Conservation (phyloP, 1,284 basidiomycete species). For the Microbotryum saponariae region DNA sequence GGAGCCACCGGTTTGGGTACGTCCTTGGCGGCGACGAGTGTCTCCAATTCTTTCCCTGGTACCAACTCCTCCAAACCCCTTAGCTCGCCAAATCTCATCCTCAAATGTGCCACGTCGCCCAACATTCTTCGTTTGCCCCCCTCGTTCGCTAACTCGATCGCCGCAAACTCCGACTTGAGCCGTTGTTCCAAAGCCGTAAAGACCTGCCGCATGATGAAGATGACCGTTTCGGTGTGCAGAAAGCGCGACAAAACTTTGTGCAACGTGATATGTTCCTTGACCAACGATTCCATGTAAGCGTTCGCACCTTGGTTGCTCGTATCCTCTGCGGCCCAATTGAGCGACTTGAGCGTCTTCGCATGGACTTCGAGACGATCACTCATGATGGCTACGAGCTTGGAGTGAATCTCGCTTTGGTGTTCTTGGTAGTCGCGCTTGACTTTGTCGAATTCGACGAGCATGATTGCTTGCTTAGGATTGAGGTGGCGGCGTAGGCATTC, state of each 20-base stretch:
- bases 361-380: slow-evolving; percentile 84
- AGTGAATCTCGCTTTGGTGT: slow-evolving; percentile 97
- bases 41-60: slow-evolving; percentile 17
- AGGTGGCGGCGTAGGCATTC: slow-evolving; percentile 89
- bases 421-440: slow-evolving; percentile 97
- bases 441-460: slow-evolving; percentile 97
- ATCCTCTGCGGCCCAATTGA: slow-evolving; percentile 64
- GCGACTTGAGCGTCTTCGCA: slow-evolving; percentile 63
- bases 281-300: slow-evolving; percentile 78
- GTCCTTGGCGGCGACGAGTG: slow-evolving; percentile 18
- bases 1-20: not conserved
- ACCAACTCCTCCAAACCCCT: slow-evolving; percentile 30
- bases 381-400: slow-evolving; percentile 98
- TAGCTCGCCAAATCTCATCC: slow-evolving; percentile 31
- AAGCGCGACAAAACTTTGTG: slow-evolving; percentile 95
- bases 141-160: slow-evolving; percentile 67
- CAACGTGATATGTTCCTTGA: slow-evolving; percentile 91
- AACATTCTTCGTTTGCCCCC: slow-evolving; percentile 59
- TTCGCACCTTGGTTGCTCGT: slow-evolving; percentile 50
- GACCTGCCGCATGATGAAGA: slow-evolving; percentile 89
- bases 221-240: slow-evolving; percentile 64
- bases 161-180: slow-evolving; percentile 71
- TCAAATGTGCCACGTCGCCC: slow-evolving; percentile 30
- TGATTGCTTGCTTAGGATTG: slow-evolving; percentile 84
- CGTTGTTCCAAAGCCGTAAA: slow-evolving; percentile 83